A percentile compares a stretch with the other conserved stretches of the same genome.
phyloP scores from a whole-genome alignment of 805 yeast genomes.

The Hanseniaspora nectarophila region DNA sequence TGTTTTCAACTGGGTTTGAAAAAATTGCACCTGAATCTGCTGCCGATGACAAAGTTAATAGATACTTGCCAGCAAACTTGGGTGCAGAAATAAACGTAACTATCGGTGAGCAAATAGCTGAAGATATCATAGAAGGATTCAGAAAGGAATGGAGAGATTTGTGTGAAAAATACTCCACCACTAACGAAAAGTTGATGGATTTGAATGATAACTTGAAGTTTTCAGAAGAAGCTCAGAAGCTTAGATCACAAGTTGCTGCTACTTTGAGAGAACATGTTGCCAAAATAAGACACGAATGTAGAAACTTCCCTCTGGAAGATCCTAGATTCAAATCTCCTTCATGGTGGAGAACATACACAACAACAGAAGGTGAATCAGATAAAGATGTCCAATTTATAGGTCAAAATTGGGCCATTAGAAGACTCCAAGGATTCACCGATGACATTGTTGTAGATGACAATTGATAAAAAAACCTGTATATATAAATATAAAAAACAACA shows the following conservation, averaged over 20 bases:
- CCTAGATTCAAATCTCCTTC: slow-evolving; percentile 50
- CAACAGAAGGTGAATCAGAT: slow-evolving; percentile 52
- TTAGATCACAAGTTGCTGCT: slow-evolving; percentile 61
- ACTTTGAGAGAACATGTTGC: slow-evolving; percentile 54
- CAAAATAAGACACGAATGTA: slow-evolving; percentile 31
- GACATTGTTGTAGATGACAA: slow-evolving; percentile 19
- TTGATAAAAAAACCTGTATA: not conserved
- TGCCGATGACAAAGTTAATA: slow-evolving; percentile 42
- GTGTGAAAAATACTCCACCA: slow-evolving; percentile 43
- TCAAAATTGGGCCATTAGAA: slow-evolving; percentile 67
- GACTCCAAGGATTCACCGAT: slow-evolving; percentile 42
- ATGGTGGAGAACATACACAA: slow-evolving; percentile 66
- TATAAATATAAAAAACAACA: too few species aligned
- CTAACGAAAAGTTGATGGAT: slow-evolving; percentile 38
- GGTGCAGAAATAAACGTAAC: slow-evolving; percentile 58
- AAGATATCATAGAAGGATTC: slow-evolving; percentile 43
- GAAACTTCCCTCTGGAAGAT: slow-evolving; percentile 50
- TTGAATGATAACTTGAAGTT: slow-evolving; percentile 48
- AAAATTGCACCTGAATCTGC: slow-evolving; percentile 67
- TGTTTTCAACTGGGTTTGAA: slow-evolving; percentile 77
- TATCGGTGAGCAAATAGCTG: slow-evolving; percentile 63
- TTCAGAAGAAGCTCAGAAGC: slow-evolving; percentile 52
- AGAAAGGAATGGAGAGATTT: slow-evolving; percentile 60
- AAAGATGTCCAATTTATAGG: slow-evolving; percentile 65
- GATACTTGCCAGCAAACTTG: slow-evolving; percentile 49